Evolutionary conservation across 352 stramenopile genomes (phyloP).

Genomic region (Salisapilia sapeloensis): DNA sequence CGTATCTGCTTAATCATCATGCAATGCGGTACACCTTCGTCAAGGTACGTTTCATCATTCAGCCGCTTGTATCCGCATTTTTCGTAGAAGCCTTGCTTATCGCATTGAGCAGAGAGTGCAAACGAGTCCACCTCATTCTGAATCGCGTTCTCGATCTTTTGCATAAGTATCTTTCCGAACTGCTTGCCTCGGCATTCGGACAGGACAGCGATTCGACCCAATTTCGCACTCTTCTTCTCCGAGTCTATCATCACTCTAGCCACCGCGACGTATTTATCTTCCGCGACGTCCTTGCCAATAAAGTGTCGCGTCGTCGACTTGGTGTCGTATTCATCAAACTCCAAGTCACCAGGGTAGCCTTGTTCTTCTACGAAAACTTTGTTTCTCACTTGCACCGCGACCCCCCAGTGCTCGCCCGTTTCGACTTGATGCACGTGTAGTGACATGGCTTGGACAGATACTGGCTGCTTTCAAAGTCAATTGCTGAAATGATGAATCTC

Average conservation of each 20-base stretch:
- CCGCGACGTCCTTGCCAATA: constrained; percentile 27
- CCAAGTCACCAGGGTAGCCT: constrained; percentile 11
- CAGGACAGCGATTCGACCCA: constrained; percentile 38
- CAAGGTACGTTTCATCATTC: constrained; percentile 31
- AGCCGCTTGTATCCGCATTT: constrained; percentile 38
- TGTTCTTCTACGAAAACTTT: constrained; percentile 42
- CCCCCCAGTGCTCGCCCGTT: too few species aligned
- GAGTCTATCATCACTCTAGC: constrained; percentile 20
- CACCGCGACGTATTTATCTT: constrained; percentile 30
- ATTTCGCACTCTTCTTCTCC: constrained; percentile 14
- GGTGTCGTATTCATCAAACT: constrained; percentile 28
- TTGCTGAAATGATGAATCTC: too few species aligned
- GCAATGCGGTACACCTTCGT: constrained; percentile 35
- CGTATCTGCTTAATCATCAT: constrained; percentile 19
- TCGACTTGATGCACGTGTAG: too few species aligned
- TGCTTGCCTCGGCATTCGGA: constrained; percentile 31
- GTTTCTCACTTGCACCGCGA: too few species aligned
- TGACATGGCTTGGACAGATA: too few species aligned
- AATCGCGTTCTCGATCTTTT: constrained; percentile 13
- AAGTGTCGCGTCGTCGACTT: constrained; percentile 26
- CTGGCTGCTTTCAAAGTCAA: too few species aligned
- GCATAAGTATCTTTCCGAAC: constrained; percentile 25
- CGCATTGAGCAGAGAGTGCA: constrained; percentile 25
- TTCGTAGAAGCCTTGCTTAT: constrained; percentile 45
- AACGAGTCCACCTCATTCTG: constrained; percentile 12